Base-by-base conservation (phyloP, 2,329 filamentous ascomycete species). In the Basipetospora sp. region DNA sequence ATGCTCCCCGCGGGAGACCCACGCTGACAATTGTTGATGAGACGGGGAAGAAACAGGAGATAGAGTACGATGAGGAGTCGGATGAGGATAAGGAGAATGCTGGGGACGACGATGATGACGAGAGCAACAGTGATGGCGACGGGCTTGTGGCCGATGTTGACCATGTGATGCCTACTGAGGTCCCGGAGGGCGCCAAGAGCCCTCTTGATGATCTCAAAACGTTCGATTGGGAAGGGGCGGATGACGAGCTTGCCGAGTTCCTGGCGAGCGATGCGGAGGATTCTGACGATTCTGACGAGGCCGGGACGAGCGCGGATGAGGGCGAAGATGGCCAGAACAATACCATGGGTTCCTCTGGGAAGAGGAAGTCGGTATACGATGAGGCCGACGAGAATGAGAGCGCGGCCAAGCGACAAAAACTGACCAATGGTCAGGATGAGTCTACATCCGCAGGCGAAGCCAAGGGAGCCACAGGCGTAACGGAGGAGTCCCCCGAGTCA, bases 181-280 rank as follows among this genome's bases (percentile, higher is more conserved):
- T 69, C 10, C 55, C 54, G 8, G 65, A 69, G 34, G 63, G 52
- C 31, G 63, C 64, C 4, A 47, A 31, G 34, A 64, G 55, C 14
- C 71, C 70, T 2, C 69, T 75, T 43, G 68, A 75, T 36, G 67
- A 66, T 36, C 54, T 75, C 4, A 64, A 66, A 41, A 58, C 61
- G 11, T 73, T 79, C 39, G 68, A 82, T 50, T 78, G 76, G 65
- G 69, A 63, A 4, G 65, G 61, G 8, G 68, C 72, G 2, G 77
- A 85, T 45, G 76, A 80, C 41, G 85, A 92, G 49, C 60, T 92
- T 8, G 73, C 71, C 11, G 82, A 84, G 32, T 87, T 90, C 46
- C 59, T 90, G 46, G 70, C 69, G 8, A 60, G 62, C 5, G 69
- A 66, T 18, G 65, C 60, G 2, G 69, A 68, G 1, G 65, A 64